phyloP scores from a whole-genome alignment of 257 asterid genomes.

The Solanum sejunctum region DNA sequence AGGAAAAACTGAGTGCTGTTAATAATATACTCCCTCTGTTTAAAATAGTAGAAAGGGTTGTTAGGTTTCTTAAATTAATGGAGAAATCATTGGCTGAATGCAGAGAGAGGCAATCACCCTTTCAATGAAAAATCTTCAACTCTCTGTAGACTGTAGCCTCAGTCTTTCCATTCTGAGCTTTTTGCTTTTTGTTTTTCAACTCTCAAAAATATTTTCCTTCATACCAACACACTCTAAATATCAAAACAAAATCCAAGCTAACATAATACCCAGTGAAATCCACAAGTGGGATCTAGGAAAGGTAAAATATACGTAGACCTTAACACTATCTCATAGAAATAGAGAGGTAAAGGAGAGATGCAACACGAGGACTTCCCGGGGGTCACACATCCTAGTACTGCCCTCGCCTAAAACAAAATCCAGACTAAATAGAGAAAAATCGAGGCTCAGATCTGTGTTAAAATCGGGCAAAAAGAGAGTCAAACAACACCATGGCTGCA shows the following conservation, averaged over 20 bases:
- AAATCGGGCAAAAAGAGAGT: not conserved
- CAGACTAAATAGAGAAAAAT: not conserved
- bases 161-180: not conserved
- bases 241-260: not conserved
- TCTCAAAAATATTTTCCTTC: not conserved
- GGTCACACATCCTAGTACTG: too few relatives aligned
- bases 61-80: not conserved
- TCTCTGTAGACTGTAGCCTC: not conserved
- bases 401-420: not conserved
- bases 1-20: not conserved
- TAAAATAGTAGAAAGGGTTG: not conserved
- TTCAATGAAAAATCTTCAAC: conserved; percentile 3
- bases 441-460: not conserved
- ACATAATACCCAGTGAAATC: too few relatives aligned
- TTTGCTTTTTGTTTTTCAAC: not conserved
- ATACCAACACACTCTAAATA: not conserved
- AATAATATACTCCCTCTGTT: not conserved
- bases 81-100: conserved; percentile 12
- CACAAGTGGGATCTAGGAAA: too few relatives aligned
- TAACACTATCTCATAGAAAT: too few relatives aligned
- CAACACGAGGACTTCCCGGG: too few relatives aligned
- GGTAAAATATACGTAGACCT: too few relatives aligned
- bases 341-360: too few relatives aligned
- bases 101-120: conserved; percentile 54
- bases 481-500: conserved; percentile 14